Evolutionary conservation across 2,329 filamentous ascomycete species (phyloP), one percentile per base, ranked within the genome.

Genomic region (Apiospora phragmitis): DNA sequence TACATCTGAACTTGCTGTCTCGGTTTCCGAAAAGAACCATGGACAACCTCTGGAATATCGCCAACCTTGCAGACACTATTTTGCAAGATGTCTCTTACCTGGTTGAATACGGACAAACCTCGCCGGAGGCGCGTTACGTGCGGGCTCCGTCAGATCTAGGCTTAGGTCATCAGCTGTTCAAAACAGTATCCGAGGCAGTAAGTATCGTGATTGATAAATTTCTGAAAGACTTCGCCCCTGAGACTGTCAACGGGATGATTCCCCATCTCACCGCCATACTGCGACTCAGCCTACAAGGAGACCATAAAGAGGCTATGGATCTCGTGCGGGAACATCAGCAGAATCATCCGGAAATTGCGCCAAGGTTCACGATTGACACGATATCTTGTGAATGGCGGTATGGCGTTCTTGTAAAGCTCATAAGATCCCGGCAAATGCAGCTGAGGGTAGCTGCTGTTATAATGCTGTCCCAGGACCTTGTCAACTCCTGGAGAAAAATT

Each of bases 361-460:
- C 74, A 3, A 79, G 77, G 2, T 81, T 81, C 70, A 83, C 83
- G 0, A 76, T 83, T 1, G 86, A 88, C 11, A 83, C 90, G 0
- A 83, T 92, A 21, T 81, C 85, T 1, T 84, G 86, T 68, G 86
- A 90, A 70, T 97, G 93, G 91, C 91, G 90, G 68, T 90, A 97
- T 75, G 84, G 85, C 59, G 83, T 92, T 1, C 83, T 93, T 68
- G 90, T 89, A 75, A 92, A 89, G 74, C 90, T 95, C 74, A 91
- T 98, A 68, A 90, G 88, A 76, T 95, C 93, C 70, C 92, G 93
- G 45, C 93, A 95, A 76, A 97, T 98, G 94, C 94, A 97, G 77
- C 85, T 98, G 47, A 91, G 95, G 47, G 93, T 97, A 16, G 87
- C 90, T 78, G 94, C 94, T 26, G 91, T 95, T 67, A 88, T 90